These are phyloP conservation scores for Penicillium flavigenum DNA, from an alignment of 495 filamentous ascomycete species.

Conservation along the genomic window DNA sequence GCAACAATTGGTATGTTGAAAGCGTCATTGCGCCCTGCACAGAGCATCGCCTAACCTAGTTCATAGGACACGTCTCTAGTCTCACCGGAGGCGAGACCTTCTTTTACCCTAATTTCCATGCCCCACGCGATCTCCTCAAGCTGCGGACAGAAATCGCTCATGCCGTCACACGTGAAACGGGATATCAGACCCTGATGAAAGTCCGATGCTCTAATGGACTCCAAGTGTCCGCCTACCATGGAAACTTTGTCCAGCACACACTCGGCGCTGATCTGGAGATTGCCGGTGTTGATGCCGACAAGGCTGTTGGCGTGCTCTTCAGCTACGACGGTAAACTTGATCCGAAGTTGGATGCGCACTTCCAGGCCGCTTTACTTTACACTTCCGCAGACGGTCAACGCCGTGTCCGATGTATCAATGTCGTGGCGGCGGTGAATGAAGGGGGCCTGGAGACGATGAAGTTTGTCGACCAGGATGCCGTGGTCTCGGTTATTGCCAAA, in stretches of 20 bases:
- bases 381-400: conserved; percentile 89
- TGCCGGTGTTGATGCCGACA: conserved; percentile 88
- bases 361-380: conserved; percentile 92
- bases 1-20: conserved; percentile 78
- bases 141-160: conserved; percentile 85
- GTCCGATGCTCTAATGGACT: conserved; percentile 96
- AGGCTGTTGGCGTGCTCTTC: conserved; percentile 88
- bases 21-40: not conserved
- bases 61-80: conserved; percentile 40
- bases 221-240: conserved; percentile 89
- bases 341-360: conserved; percentile 93
- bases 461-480: conserved; percentile 92
- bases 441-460: conserved; percentile 80
- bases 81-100: conserved; percentile 88
- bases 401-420: conserved; percentile 87
- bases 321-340: conserved; percentile 97
- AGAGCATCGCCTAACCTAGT: conserved; percentile 16
- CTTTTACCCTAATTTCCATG: conserved; percentile 95
- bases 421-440: conserved; percentile 88
- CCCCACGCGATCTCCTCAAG: conserved; percentile 78
- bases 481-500: conserved; percentile 83
- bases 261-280: conserved; percentile 96
- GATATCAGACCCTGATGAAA: conserved; percentile 97
- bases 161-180: conserved; percentile 85
- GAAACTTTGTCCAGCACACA: conserved; percentile 93